Conservation (phyloP, 1,284 basidiomycete species). For the Sporisorium graminicola region DNA sequence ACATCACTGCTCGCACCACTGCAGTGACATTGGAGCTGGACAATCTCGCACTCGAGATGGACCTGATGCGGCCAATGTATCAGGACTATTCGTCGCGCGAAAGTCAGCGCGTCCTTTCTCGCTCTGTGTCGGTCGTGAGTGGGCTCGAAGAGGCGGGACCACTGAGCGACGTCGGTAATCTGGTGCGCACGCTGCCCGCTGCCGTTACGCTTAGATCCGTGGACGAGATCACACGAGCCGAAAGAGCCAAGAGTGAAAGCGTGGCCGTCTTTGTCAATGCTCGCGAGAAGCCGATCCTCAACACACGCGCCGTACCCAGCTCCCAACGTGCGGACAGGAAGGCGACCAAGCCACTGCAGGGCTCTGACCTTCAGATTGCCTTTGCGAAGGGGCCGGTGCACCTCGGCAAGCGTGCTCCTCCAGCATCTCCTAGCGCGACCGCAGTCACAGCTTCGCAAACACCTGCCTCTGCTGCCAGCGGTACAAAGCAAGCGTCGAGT, state of each 20-base stretch:
- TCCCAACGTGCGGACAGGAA: slow-evolving; percentile 22
- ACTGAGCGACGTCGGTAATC: slow-evolving; percentile 24
- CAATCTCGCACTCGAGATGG: slow-evolving; percentile 74
- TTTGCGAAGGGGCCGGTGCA: slow-evolving; percentile 61
- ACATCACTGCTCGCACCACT: slow-evolving; percentile 77
- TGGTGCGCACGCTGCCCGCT: slow-evolving; percentile 35
- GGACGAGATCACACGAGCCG: slow-evolving; percentile 29
- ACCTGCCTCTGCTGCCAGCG: neutral
- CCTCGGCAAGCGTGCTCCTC: slow-evolving; percentile 37
- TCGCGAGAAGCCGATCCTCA: slow-evolving; percentile 48
- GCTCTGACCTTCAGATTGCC: slow-evolving; percentile 55
- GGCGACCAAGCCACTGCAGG: slow-evolving; percentile 38
- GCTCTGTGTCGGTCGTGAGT: slow-evolving; percentile 31
- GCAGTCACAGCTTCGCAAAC: neutral
- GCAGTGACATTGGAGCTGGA: slow-evolving; percentile 77
- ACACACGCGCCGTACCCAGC: slow-evolving; percentile 30
- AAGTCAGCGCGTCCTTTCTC: slow-evolving; percentile 18
- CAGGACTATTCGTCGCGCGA: slow-evolving; percentile 12
- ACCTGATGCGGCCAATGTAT: slow-evolving; percentile 54
- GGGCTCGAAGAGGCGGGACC: slow-evolving; percentile 22
- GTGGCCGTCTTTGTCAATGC: slow-evolving; percentile 41
- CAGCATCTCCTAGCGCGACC: neutral
- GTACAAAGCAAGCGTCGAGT: neutral
- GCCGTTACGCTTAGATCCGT: slow-evolving; percentile 25
- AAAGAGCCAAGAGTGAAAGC: slow-evolving; percentile 33